These are phyloP conservation scores for Aspergillus tanneri DNA, from an alignment of 2,329 filamentous ascomycete genomes.

Conservation along the genomic window DNA sequence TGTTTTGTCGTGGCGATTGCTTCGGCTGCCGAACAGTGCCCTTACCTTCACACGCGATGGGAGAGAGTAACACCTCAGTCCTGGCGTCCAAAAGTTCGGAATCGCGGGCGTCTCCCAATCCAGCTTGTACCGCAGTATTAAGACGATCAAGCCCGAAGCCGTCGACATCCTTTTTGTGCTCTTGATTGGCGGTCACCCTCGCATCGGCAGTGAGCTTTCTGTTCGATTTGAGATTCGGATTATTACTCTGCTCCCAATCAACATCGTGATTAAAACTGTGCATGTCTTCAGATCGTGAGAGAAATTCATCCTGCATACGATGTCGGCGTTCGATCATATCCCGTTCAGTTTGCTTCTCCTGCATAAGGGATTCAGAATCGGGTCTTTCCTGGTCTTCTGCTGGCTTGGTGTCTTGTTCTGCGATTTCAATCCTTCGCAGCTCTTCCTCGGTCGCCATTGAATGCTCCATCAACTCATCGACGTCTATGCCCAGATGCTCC, in stretches of 20 bases:
- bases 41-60: conserved; percentile 63
- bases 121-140: conserved; percentile 62
- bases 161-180: conserved; percentile 72
- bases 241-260: conserved; percentile 59
- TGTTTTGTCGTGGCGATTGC: conserved; percentile 40
- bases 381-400: conserved; percentile 21
- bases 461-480: conserved; percentile 84
- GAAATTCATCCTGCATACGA: conserved; percentile 56
- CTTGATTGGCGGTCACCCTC: conserved; percentile 59
- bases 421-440: conserved; percentile 59
- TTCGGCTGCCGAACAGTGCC: conserved; percentile 57
- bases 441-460: conserved; percentile 68
- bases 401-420: conserved; percentile 42
- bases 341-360: conserved; percentile 41
- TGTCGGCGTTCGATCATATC: conserved; percentile 46
- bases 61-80: conserved; percentile 69
- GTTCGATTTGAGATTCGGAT: conserved; percentile 55
- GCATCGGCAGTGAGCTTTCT: conserved; percentile 58
- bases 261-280: conserved; percentile 76
- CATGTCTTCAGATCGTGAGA: conserved; percentile 56
- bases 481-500: conserved; percentile 93
- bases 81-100: conserved; percentile 63
- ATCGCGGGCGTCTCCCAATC: conserved; percentile 65
- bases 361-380: conserved; percentile 33
- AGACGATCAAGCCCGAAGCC: conserved; percentile 77